phyloP scores from a whole-genome alignment of 495 filamentous ascomycete species.

The Daldinia vernicosa region DNA sequence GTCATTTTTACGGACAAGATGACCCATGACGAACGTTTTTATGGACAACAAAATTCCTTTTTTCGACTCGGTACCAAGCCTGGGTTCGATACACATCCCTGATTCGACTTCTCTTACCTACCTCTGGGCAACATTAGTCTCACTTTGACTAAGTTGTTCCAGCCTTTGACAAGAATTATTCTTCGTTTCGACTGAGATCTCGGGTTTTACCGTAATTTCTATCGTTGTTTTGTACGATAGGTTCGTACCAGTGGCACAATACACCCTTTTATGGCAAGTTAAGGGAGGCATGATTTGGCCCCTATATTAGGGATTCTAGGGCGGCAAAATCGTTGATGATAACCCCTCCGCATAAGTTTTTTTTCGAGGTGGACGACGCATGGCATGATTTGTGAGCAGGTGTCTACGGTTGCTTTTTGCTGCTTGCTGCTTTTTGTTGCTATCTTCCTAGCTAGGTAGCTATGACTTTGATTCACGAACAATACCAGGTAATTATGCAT shows the following conservation, averaged over 20 bases:
- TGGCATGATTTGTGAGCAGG: not conserved
- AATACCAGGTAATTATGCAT: not conserved
- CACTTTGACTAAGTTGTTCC: not conserved
- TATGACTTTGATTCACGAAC: not conserved
- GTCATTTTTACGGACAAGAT: not conserved
- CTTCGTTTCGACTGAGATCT: not conserved
- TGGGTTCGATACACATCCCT: not conserved
- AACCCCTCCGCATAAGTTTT: not conserved
- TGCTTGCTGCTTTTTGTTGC: not conserved
- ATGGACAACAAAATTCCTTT: not conserved
- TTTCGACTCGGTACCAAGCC: not conserved
- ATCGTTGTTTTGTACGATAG: not conserved
- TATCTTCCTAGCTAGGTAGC: not conserved
- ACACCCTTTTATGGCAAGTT: not conserved
- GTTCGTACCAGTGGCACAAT: not conserved
- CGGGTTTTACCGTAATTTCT: not conserved
- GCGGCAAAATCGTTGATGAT: not conserved
- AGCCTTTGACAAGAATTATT: not conserved
- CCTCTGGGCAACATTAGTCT: not conserved
- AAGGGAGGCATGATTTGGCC: not conserved
- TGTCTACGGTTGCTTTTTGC: conserved; percentile 1
- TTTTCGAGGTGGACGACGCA: not conserved
- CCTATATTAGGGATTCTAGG: not conserved
- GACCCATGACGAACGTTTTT: not conserved
- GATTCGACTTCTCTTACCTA: not conserved